These are phyloP conservation scores for Peniophora sp. DNA, from an alignment of 1,284 basidiomycete species.

Conservation along the genomic window DNA sequence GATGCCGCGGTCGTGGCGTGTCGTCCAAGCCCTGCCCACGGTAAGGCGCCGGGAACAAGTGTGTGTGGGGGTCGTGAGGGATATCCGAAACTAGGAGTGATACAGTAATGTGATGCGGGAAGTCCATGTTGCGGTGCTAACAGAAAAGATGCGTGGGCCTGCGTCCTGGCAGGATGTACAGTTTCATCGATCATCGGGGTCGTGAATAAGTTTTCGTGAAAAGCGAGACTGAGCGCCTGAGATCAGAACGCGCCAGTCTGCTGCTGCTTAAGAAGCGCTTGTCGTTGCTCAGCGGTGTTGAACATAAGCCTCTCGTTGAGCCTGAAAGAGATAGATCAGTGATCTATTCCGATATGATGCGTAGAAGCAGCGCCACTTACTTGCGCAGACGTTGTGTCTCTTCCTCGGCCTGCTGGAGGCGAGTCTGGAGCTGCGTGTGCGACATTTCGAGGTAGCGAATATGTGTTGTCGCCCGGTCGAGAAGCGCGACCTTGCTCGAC, in stretches of 20 bases:
- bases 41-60: slow-evolving; percentile 14
- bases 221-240: slow-evolving; percentile 14
- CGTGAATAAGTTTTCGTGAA: slow-evolving; percentile 23
- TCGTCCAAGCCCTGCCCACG: slow-evolving; percentile 8
- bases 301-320: slow-evolving; percentile 83
- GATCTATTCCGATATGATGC: background rate
- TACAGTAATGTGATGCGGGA: slow-evolving; percentile 6
- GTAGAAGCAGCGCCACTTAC: slow-evolving; percentile 23
- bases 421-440: slow-evolving; percentile 61
- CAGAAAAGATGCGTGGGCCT: slow-evolving; percentile 21
- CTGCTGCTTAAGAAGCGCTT: slow-evolving; percentile 47
- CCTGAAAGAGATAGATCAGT: slow-evolving; percentile 20
- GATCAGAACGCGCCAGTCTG: slow-evolving; percentile 39
- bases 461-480: slow-evolving; percentile 79
- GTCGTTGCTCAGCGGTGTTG: slow-evolving; percentile 64
- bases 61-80: slow-evolving; percentile 15
- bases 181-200: slow-evolving; percentile 28
- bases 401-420: slow-evolving; percentile 65
- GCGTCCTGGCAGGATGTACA: slow-evolving; percentile 44
- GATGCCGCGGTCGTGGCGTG: slow-evolving; percentile 12
- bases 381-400: slow-evolving; percentile 69
- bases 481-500: slow-evolving; percentile 78
- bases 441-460: slow-evolving; percentile 75
- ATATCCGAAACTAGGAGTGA: slow-evolving; percentile 24
- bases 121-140: slow-evolving; percentile 7